Evolutionary conservation across 2,329 filamentous ascomycete genomes (phyloP).

Genomic region (Phialophora chinensis): DNA sequence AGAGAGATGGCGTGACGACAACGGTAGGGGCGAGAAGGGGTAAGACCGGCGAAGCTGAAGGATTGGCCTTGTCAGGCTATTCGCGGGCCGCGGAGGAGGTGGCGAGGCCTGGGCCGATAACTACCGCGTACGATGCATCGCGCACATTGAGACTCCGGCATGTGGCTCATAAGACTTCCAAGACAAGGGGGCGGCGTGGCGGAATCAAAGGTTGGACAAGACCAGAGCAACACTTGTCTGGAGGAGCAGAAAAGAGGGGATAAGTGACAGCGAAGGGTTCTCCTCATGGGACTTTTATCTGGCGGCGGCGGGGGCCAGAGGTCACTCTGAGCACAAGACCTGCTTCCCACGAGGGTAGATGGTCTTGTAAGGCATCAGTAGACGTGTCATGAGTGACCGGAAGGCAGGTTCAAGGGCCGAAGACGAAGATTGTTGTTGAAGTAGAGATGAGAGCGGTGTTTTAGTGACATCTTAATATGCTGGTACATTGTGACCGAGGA

Average conservation of each 20-base stretch:
- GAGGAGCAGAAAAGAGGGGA: not conserved
- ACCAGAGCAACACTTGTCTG: not conserved
- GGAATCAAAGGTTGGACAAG: not conserved
- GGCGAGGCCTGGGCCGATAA: constrained; percentile 4
- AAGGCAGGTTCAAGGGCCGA: not conserved
- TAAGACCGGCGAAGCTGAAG: constrained; percentile 5
- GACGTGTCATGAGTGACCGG: not conserved
- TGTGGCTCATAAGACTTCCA: not conserved
- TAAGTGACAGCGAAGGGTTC: not conserved
- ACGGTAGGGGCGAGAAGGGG: constrained; percentile 2
- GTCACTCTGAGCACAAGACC: not conserved
- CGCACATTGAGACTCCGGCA: not conserved
- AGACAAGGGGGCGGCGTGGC: not conserved
- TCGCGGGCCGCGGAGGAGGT: constrained; percentile 8
- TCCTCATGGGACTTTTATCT: not conserved
- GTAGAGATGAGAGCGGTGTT: not conserved
- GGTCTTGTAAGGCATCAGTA: not conserved
- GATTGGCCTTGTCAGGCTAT: constrained; percentile 12
- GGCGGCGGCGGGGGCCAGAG: not conserved
- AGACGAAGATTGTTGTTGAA: constrained; percentile 1
- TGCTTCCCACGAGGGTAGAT: not conserved
- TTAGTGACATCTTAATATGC: not conserved
- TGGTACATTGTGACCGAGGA: not conserved
- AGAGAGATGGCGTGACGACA: constrained; percentile 15
- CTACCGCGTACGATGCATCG: not conserved